Percentiles rank a stretch among this genome's conserved stretches.
These are phyloP conservation scores for Alectoria sarmentosa DNA, from an alignment of 495 filamentous ascomycete species.

Conservation along the genomic window DNA sequence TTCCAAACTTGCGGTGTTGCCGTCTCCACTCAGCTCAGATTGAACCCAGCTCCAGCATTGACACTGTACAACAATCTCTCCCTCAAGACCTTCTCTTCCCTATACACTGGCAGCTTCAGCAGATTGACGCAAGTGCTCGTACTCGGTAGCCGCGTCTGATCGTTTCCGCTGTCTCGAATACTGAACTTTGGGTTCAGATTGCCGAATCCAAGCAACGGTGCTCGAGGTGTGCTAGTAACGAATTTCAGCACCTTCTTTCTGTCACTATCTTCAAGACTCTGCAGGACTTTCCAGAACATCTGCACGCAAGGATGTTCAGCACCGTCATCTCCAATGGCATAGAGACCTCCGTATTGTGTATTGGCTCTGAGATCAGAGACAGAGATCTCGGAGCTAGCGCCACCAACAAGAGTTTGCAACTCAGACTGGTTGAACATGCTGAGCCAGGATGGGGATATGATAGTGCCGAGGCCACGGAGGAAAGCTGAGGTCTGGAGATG, in stretches of 20 bases:
- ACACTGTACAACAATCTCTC: constrained; percentile 86
- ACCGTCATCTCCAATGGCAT: constrained; percentile 78
- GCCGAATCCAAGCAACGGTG: constrained; percentile 85
- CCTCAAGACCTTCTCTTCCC: constrained; percentile 51
- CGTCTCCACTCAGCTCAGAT: constrained; percentile 44
- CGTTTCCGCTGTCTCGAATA: constrained; percentile 78
- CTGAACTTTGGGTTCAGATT: constrained; percentile 81
- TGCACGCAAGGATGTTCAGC: constrained; percentile 75
- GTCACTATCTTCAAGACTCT: constrained; percentile 62
- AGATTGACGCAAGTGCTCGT: constrained; percentile 97
- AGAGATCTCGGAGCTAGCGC: constrained; percentile 76
- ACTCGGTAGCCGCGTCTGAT: constrained; percentile 72
- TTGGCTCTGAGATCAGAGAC: constrained; percentile 81
- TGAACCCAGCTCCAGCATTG: constrained; percentile 88
- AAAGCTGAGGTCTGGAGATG: constrained; percentile 77
- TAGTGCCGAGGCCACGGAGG: constrained; percentile 71
- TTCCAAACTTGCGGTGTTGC: not conserved
- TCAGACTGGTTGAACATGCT: constrained; percentile 98
- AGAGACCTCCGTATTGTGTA: constrained; percentile 82
- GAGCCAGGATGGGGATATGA: constrained; percentile 89
- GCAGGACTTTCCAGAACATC: constrained; percentile 91
- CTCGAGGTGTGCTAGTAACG: constrained; percentile 86
- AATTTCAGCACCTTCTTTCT: constrained; percentile 86
- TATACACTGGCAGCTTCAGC: constrained; percentile 85
- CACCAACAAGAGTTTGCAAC: constrained; percentile 85